phyloP scores from a whole-genome alignment of 116 monocot genomes.

The Iris pallida region DNA sequence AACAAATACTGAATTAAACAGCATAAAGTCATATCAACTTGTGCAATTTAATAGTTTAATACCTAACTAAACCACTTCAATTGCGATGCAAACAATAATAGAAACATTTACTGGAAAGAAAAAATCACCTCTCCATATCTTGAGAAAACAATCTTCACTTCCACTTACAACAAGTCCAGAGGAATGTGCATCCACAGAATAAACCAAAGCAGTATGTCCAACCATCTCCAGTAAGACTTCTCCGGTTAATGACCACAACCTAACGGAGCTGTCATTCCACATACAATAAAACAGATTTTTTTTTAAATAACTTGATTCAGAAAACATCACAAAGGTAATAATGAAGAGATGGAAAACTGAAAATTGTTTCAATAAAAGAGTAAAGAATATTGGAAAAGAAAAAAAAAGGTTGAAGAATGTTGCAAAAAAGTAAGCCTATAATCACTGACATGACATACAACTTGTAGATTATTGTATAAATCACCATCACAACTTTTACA shows the following conservation, averaged over 20 bases:
- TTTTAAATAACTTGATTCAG: too few relatives aligned
- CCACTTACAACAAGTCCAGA: slow-evolving; percentile 93
- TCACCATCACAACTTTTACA: too few relatives aligned
- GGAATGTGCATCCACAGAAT: slow-evolving; percentile 86
- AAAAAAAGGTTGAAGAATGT: too few relatives aligned
- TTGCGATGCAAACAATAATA: not conserved
- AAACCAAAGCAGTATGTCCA: slow-evolving; percentile 90
- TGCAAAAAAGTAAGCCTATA: too few relatives aligned
- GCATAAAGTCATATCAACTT: too few relatives aligned
- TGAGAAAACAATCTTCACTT: slow-evolving; percentile 83
- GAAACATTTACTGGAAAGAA: not conserved
- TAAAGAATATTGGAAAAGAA: too few relatives aligned
- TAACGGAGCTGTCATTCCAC: slow-evolving; percentile 62
- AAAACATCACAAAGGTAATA: not conserved
- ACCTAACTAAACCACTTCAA: not conserved
- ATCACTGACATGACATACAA: too few relatives aligned
- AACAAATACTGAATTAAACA: too few relatives aligned
- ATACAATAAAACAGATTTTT: slow-evolving; percentile 5
- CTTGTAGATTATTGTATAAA: too few relatives aligned
- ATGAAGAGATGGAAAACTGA: not conserved
- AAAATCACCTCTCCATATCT: slow-evolving; percentile 88
- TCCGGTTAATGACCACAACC: slow-evolving; percentile 89
- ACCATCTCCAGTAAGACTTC: slow-evolving; percentile 86
- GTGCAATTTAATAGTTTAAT: too few relatives aligned
- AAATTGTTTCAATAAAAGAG: not conserved